Evolutionary conservation across 805 yeast genomes (phyloP), one percentile per base, ranked within the genome.

Genomic region (Myxozyma nipponensis): DNA sequence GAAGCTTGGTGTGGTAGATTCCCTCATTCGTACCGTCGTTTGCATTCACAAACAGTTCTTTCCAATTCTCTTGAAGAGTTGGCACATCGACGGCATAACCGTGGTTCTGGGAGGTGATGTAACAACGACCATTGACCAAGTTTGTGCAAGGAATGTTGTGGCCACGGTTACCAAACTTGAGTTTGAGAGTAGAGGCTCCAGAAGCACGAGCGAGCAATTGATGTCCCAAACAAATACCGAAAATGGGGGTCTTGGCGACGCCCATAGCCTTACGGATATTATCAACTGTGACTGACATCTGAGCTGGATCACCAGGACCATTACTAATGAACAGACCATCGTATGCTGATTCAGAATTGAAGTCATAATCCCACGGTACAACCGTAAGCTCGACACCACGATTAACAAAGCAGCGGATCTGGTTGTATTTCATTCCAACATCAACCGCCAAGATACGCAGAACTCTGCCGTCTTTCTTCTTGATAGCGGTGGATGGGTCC

Each of bases 271-370:
- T 69, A 36, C 75, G 61, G 64, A 93, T 72, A 61, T 77, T 81
- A 37, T 71, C 75, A 32, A 84, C 84, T 53, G 88, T 78, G 19
- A 75, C 78, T 40, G 80, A 69, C 81, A 93, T 77, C 50, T 86
- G 87, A 39, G 93, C 79, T 50, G 99, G 99, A 73, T 93, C 98
- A 79, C 99, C 99, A 25, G 99, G 99, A 75, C 99, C 99, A 71
- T 93, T 93, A 49, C 97, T 90, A 59, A 91, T 75, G 71, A 93
- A 93, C 63, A 93, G 77, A 75, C 98, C 99, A 69, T 93, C 98
- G 67, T 84, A 93, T 56, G 81, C 77, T 70, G 88, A 95, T 56
- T 85, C 74, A 19, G 49, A 28, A n/a, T 46, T 24, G 69, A 85
- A 83, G 70, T 89, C 95, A 66, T 89, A 82, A 68, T 93, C 83